Evolutionary conservation across 2,329 filamentous ascomycete species (phyloP).

Genomic region (Fusarium nurragi): DNA sequence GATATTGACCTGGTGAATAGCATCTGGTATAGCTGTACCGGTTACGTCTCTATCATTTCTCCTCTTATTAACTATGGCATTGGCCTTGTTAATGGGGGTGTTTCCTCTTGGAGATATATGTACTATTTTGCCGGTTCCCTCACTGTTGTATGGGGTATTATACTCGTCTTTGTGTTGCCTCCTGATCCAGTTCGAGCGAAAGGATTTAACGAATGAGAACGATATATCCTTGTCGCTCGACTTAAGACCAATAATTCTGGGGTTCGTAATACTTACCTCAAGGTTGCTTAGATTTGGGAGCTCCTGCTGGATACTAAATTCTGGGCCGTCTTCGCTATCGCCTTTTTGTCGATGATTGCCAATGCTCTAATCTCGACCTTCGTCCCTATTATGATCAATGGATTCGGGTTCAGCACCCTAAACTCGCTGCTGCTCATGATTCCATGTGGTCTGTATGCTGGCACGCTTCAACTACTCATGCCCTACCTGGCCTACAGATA

Average conservation of each 20-base stretch:
- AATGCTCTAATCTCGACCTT: constrained; percentile 58
- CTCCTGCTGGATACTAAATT: constrained; percentile 48
- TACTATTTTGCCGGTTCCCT: constrained; percentile 47
- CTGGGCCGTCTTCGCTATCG: constrained; percentile 53
- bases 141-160: constrained; percentile 53
- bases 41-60: constrained; percentile 56
- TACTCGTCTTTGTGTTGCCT: constrained; percentile 53
- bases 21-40: constrained; percentile 55
- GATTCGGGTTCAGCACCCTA: constrained; percentile 55
- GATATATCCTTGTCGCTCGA: constrained; percentile 43
- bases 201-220: constrained; percentile 41
- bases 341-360: constrained; percentile 52
- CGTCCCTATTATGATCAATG: constrained; percentile 56
- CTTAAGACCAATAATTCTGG: constrained; percentile 50
- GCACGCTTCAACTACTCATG: constrained; percentile 52
- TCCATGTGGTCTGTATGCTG: constrained; percentile 49
- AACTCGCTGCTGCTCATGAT: constrained; percentile 53
- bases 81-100: constrained; percentile 53
- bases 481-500: constrained; percentile 54
- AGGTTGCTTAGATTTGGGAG: constrained; percentile 54
- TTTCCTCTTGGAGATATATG: constrained; percentile 46
- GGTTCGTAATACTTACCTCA: constrained; percentile 56
- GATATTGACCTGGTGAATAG: constrained; percentile 1
- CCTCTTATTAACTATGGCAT: constrained; percentile 60
- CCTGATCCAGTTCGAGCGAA: constrained; percentile 53